phyloP scores from a whole-genome alignment of 2,329 filamentous ascomycete species.

The Emmonsiellopsis sp. region DNA sequence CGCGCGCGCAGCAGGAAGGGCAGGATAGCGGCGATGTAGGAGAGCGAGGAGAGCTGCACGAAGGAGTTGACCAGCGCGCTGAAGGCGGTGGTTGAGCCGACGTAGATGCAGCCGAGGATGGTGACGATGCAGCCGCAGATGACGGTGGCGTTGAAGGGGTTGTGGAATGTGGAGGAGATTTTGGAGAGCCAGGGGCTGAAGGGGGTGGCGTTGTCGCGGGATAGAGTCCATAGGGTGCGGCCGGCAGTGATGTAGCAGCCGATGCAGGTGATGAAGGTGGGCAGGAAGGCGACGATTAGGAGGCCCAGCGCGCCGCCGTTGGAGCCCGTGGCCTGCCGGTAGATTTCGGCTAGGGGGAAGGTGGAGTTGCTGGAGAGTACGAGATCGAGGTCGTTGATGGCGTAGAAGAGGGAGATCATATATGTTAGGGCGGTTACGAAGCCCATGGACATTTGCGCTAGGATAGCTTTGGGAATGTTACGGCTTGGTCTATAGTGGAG shows the following conservation, averaged over 20 bases:
- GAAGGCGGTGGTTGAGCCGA: conserved; percentile 47
- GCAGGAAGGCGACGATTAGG: conserved; percentile 47
- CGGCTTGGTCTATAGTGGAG: conserved; percentile 21
- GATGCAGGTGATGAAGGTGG: conserved; percentile 42
- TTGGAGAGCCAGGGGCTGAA: conserved; percentile 43
- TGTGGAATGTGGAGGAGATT: conserved; percentile 47
- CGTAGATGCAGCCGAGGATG: conserved; percentile 47
- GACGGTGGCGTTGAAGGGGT: conserved; percentile 51
- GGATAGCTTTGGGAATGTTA: conserved; percentile 42
- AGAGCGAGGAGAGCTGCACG: conserved; percentile 47
- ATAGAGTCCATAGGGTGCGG: conserved; percentile 51
- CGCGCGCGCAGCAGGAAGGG: conserved; percentile 44
- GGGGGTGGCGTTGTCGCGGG: conserved; percentile 53
- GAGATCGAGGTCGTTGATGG: conserved; percentile 36
- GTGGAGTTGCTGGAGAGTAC: conserved; percentile 30
- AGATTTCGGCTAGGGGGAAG: conserved; percentile 40
- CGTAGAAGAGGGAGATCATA: conserved; percentile 43
- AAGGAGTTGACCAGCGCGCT: conserved; percentile 50
- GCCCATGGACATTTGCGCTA: conserved; percentile 39
- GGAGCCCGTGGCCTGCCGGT: conserved; percentile 39
- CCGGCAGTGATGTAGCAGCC: conserved; percentile 52
- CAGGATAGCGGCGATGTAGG: conserved; percentile 45
- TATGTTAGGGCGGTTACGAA: conserved; percentile 40
- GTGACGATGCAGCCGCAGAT: conserved; percentile 44
- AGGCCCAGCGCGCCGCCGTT: conserved; percentile 47